These are phyloP conservation scores for Fomitopsis schrenkii DNA, from an alignment of 1,284 basidiomycete species.

Conservation along the genomic window DNA sequence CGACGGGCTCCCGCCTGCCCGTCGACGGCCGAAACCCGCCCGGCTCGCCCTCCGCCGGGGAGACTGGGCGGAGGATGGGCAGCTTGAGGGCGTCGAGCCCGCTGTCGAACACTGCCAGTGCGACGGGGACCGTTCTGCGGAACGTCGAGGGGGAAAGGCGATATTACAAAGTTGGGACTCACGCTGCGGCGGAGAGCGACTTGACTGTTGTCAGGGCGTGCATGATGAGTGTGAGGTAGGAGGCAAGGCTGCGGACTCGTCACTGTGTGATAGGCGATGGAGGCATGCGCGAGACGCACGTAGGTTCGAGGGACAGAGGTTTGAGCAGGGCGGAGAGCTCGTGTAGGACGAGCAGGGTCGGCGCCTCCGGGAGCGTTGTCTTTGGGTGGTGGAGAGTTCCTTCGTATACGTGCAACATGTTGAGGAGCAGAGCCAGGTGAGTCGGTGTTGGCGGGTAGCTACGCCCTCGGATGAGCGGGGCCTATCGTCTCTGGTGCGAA, in stretches of 20 bases:
- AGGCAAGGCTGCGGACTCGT: conserved; percentile 32
- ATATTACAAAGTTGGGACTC: neutral
- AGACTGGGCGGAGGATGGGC: conserved; percentile 42
- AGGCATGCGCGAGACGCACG: conserved; percentile 16
- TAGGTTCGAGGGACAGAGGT: conserved; percentile 21
- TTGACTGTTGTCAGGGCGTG: conserved; percentile 36
- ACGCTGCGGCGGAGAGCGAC: conserved; percentile 27
- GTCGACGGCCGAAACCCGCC: neutral
- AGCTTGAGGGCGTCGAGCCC: conserved; percentile 49
- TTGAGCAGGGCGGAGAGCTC: conserved; percentile 62
- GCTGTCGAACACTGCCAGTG: conserved; percentile 62
- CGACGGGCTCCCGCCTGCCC: conserved; percentile 9
- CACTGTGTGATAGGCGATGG: neutral
- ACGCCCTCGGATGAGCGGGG: conserved; percentile 9
- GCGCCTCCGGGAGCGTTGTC: conserved; percentile 40
- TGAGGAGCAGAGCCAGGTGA: conserved; percentile 54
- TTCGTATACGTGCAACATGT: conserved; percentile 44
- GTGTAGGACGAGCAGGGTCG: conserved; percentile 56
- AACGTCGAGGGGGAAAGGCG: no score
- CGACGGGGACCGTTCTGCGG: conserved; percentile 24
- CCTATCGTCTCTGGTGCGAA: neutral
- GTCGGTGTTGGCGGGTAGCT: conserved; percentile 65
- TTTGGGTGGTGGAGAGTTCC: conserved; percentile 22
- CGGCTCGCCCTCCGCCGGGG: conserved; percentile 10
- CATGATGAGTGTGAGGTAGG: conserved; percentile 45